Conservation (phyloP, 2,329 filamentous ascomycete species). For the Clathrospora elynae region DNA sequence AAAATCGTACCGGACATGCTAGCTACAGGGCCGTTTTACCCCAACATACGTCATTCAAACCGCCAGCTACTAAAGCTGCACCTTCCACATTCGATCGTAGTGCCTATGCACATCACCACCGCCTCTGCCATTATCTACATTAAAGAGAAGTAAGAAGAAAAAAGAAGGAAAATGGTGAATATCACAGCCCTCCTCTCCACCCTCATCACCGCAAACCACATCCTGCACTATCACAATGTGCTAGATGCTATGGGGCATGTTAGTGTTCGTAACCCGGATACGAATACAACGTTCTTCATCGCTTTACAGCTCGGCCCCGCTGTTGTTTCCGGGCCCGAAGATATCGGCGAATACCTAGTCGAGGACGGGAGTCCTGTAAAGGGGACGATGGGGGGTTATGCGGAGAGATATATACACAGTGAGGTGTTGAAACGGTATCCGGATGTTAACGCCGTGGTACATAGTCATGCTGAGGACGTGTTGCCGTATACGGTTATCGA, state of each 20-base stretch:
- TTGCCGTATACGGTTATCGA: constrained; percentile 45
- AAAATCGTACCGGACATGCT: too few species aligned
- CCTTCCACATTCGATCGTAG: too few species aligned
- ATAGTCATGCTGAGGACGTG: constrained; percentile 51
- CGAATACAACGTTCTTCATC: constrained; percentile 51
- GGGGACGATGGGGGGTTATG: constrained; percentile 42
- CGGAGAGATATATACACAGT: constrained; percentile 54
- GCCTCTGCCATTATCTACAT: neutral
- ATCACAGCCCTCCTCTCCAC: constrained; percentile 30
- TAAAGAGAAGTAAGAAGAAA: neutral
- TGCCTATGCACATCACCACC: constrained; percentile 1
- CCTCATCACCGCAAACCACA: constrained; percentile 54
- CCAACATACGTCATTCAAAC: too few species aligned
- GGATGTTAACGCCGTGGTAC: constrained; percentile 51
- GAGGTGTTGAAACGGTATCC: constrained; percentile 53
- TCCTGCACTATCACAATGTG: constrained; percentile 56
- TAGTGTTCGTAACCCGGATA: constrained; percentile 55
- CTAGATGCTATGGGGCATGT: constrained; percentile 60
- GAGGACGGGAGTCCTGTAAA: constrained; percentile 41
- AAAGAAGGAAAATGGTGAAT: constrained; percentile 23
- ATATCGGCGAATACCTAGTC: constrained; percentile 53
- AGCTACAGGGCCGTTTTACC: too few species aligned
- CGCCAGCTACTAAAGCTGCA: too few species aligned
- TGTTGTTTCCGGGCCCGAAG: constrained; percentile 31
- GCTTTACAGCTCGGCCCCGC: constrained; percentile 31